Evolutionary conservation across 2,329 filamentous ascomycete genomes (phyloP), one percentile per base, ranked within the genome.

Genomic region (Periglandula ipomoeae): DNA sequence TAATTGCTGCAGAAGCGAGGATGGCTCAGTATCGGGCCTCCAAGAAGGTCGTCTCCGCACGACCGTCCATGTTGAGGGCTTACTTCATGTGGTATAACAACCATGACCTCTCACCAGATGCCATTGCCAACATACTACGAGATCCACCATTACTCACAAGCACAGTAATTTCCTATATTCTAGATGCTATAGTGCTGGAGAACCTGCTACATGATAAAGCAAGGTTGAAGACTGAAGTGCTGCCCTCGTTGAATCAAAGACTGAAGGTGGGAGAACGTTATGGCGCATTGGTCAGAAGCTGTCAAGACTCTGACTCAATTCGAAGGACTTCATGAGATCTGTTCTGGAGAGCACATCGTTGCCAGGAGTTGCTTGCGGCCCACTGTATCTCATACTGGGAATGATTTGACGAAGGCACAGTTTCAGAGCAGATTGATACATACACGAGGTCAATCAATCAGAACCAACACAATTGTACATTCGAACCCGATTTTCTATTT

Each of bases 71-170:
- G 2, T 62, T 86, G 2, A 73, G 79, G 13, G 72, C 80, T 1
- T 87, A 86, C 57, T 77, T 74, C 53, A 63, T 88, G 19, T 88
- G 84, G 84, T 69, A 81, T 48, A 53, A 65, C 4, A 72, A 80
- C 49, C 61, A 71, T 7, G 65, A 70, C 11, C 65, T 85, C 17
- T 54, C 61, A 0, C 68, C 81, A 0, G 57, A 64, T 0, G 64
- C 68, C 1, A 67, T 85, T 15, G 80, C 80, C 2, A 63, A 59
- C 3, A 53, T 85, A 1, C 64, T 85, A n/a, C 71, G 82, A 2
- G 67, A 79, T 9, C 81, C 81, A 13, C 81, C 84, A 2, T 61
- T 87, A 3, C 69, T 75, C 52, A 67, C 63, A 0, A 62, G 57
- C 13, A 85, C 81, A 0, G 78, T 86, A 1, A 67, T 71, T 1